These are phyloP conservation scores for Ilex aquifolium DNA, from an alignment of 257 asterid genomes.

Conservation along the genomic window DNA sequence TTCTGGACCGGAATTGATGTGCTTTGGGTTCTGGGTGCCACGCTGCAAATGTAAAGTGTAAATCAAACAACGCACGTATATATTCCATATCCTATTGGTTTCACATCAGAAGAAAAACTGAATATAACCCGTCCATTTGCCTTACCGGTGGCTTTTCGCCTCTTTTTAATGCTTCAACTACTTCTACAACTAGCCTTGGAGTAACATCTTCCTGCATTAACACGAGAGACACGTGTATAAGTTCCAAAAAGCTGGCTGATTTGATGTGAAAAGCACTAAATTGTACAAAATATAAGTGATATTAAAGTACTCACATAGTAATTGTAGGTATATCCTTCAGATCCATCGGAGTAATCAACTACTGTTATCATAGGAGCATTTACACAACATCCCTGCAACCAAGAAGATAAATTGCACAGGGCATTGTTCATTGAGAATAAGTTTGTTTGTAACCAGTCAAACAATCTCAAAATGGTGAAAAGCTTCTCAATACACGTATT, in stretches of 20 bases:
- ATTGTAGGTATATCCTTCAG: conserved; percentile 84
- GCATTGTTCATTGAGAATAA: conserved; percentile 7
- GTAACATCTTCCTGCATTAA: conserved; percentile 81
- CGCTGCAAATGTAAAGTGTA: conserved; percentile 42
- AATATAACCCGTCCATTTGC: neutral
- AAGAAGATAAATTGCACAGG: conserved; percentile 13
- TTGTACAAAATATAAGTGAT: neutral
- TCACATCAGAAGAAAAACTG: neutral
- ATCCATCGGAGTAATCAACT: conserved; percentile 93
- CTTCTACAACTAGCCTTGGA: conserved; percentile 77
- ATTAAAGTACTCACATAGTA: conserved; percentile 56
- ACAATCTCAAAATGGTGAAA: neutral
- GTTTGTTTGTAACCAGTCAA: neutral
- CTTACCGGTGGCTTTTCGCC: conserved; percentile 97
- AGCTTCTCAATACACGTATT: neutral
- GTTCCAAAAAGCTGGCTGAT: neutral
- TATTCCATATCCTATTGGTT: neutral
- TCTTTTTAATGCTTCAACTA: conserved; percentile 82
- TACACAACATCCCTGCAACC: conserved; percentile 76
- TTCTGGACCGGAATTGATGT: conserved; percentile 79
- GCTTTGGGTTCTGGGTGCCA: conserved; percentile 86
- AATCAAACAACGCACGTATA: neutral
- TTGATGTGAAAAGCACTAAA: neutral
- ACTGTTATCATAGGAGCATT: conserved; percentile 99
- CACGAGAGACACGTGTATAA: neutral